These are phyloP conservation scores for Flaveria ramosissima DNA, from an alignment of 129 eudicot species.

Conservation along the genomic window DNA sequence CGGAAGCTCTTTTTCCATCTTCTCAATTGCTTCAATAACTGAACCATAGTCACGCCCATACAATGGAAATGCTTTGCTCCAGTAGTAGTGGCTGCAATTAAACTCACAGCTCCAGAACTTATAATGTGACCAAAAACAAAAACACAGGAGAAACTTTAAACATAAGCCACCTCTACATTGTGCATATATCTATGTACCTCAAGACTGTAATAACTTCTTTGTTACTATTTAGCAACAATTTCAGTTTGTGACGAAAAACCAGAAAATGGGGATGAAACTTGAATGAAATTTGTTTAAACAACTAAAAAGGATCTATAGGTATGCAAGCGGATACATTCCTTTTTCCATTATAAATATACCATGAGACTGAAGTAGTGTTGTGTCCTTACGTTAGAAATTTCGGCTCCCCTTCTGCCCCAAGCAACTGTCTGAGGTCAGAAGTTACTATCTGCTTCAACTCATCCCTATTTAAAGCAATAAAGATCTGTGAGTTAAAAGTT, in stretches of 20 bases:
- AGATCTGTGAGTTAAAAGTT: slow-evolving; percentile 3
- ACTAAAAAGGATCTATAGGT: background rate
- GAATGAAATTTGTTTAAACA: background rate
- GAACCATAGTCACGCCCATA: slow-evolving; percentile 75
- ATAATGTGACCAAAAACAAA: background rate
- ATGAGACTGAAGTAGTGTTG: background rate
- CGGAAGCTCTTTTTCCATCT: slow-evolving; percentile 86
- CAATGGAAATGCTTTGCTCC: slow-evolving; percentile 96
- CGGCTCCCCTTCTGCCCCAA: slow-evolving; percentile 95
- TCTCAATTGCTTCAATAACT: slow-evolving; percentile 78
- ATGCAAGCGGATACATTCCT: background rate
- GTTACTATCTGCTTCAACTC: slow-evolving; percentile 84
- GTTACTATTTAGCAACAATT: slow-evolving; percentile 14
- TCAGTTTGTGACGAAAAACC: slow-evolving; percentile 11
- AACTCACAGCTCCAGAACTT: slow-evolving; percentile 12
- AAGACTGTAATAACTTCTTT: background rate
- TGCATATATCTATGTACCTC: too few species aligned
- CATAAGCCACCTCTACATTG: background rate
- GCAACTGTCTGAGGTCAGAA: slow-evolving; percentile 79
- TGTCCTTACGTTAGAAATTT: slow-evolving; percentile 58
- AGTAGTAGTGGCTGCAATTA: slow-evolving; percentile 72
- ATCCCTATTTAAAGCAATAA: slow-evolving; percentile 50
- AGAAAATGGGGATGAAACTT: background rate
- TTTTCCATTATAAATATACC: slow-evolving; percentile 3
- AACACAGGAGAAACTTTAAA: background rate